Evolutionary conservation across 1,139 yeast genomes (phyloP), one percentile per base, ranked within the genome.

Genomic region (Fermentozyma sake): DNA sequence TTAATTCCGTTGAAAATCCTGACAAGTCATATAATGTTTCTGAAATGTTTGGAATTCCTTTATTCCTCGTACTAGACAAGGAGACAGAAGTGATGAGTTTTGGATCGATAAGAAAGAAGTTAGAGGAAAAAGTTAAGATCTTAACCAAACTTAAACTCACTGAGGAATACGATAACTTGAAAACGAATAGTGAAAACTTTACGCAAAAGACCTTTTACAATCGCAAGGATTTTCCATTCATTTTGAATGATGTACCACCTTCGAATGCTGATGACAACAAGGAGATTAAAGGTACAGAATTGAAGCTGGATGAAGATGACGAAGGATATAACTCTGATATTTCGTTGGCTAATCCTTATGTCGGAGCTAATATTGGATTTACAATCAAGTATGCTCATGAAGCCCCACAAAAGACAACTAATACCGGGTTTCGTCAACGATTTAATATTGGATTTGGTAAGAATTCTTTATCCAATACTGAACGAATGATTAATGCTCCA

Each of bases 41-140:
- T 3, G 59, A 57, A 31, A 41, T 56, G 3, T 82, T 84, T 56
- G 93, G 87, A 2, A 53, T 80, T 3, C 96, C 97, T 2, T 74
- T 85, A 42, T 80, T 86, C 45, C 62, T 86, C 20, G 68, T 77
- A 0, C 48, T 84, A 14, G 55, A 68, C 4, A 61, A 57, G 16
- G 79, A 79, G 30, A 52, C 64, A 2, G 65, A 60, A 5, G 65
- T 73, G 8, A 36, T 34, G 13, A 56, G 66, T 26, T 76, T 72
- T 46, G 79, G 79, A 3, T 45, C 51, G 1, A 74, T 86, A 15
- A 56, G 80, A 37, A 50, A 53, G 12, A 81, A 81, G 44, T 44
- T 85, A 20, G 76, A 76, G 32, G 53, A 57, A n/a, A 38, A 39
- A 1, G 48, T 44, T 2, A 55, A 48, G 19, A 26, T 50, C 4